These are phyloP conservation scores for Coemansia sp. DNA, from an alignment of 192 early-diverging fungal genomes.

Conservation along the genomic window DNA sequence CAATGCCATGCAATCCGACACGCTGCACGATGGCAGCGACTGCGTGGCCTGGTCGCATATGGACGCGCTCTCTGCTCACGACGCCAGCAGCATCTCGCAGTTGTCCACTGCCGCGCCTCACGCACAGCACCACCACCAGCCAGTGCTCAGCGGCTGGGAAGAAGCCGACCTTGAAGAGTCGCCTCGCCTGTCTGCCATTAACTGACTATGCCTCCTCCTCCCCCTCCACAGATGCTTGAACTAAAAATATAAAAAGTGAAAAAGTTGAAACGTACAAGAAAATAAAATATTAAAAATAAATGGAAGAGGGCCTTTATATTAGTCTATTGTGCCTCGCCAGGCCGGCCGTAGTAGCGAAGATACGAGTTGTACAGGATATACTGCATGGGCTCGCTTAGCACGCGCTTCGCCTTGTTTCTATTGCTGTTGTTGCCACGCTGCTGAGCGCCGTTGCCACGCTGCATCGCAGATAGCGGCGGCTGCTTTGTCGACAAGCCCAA, in stretches of 20 bases:
- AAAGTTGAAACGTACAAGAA: not conserved
- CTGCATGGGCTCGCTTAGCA: conserved; percentile 54
- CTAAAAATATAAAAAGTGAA: not conserved
- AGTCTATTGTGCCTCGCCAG: conserved; percentile 15
- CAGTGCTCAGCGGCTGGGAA: conserved; percentile 46
- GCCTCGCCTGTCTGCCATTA: not conserved
- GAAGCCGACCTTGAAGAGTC: conserved; percentile 39
- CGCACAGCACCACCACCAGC: conserved; percentile 12
- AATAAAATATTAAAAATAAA: conserved; percentile 2
- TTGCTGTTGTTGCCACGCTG: not conserved
- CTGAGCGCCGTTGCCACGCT: not conserved
- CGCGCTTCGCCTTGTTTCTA: conserved; percentile 19
- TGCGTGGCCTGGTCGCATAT: conserved; percentile 46
- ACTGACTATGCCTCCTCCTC: not conserved
- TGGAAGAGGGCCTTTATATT: not conserved
- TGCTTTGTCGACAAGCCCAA: not conserved
- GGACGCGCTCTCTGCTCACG: conserved; percentile 31
- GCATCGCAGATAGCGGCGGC: not conserved
- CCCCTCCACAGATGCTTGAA: not conserved
- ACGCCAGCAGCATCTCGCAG: conserved; percentile 26
- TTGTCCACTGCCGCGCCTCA: conserved; percentile 6
- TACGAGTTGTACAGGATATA: conserved; percentile 56
- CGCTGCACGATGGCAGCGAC: conserved; percentile 29
- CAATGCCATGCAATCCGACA: conserved; percentile 48
- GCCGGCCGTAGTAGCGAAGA: conserved; percentile 51